Percentiles rank a stretch among this genome's conserved stretches.
These are phyloP conservation scores for Colletotrichum truncatum DNA, from an alignment of 2,329 filamentous ascomycete species.

Conservation along the genomic window DNA sequence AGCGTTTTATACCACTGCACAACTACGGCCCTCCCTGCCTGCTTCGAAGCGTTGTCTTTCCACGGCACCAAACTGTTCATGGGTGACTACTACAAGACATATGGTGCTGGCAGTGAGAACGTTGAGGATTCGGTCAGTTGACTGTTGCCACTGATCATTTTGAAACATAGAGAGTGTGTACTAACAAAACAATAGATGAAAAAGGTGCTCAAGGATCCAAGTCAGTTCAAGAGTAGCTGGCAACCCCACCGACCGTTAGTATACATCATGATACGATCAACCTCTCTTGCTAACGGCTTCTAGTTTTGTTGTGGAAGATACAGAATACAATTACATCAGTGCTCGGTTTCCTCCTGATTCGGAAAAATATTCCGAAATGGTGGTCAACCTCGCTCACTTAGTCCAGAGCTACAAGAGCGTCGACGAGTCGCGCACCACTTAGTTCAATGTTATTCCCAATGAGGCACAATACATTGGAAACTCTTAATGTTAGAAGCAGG, in stretches of 20 bases:
- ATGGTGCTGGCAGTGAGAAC: conserved; percentile 58
- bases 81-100: conserved; percentile 67
- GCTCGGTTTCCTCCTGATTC: conserved; percentile 56
- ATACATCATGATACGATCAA: neutral
- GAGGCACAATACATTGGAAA: neutral
- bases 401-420: conserved; percentile 6
- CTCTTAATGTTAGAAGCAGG: neutral
- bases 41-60: conserved; percentile 59
- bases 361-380: conserved; percentile 49
- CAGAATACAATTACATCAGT: conserved; percentile 58
- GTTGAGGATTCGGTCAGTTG: conserved; percentile 55
- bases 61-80: conserved; percentile 58
- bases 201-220: conserved; percentile 50
- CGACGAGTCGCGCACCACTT: neutral
- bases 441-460: neutral
- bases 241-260: conserved; percentile 24
- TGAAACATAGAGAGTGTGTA: neutral
- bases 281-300: neutral
- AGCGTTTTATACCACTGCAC: conserved; percentile 56
- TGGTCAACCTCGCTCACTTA: conserved; percentile 46
- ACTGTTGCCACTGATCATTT: neutral
- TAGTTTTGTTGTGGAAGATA: conserved; percentile 59
- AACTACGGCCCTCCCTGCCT: conserved; percentile 58
- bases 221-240: conserved; percentile 56
- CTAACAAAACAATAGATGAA: conserved; percentile 44